These are phyloP conservation scores for Fusarium keratoplasticum DNA, from an alignment of 2,329 filamentous ascomycete species.

Conservation along the genomic window DNA sequence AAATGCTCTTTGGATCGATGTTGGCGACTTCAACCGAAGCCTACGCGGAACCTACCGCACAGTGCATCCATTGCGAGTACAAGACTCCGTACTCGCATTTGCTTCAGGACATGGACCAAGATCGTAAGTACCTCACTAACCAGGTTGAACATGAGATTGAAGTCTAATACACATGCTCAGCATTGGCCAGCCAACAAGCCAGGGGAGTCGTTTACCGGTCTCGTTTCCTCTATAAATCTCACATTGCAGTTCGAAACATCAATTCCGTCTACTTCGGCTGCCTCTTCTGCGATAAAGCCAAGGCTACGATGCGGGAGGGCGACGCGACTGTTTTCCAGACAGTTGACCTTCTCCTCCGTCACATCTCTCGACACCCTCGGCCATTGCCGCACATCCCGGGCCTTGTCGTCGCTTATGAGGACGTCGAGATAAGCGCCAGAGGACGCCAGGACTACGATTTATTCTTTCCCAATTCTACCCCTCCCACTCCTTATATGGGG, in stretches of 20 bases:
- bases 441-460: slow-evolving; percentile 51
- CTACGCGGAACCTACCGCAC: slow-evolving; percentile 34
- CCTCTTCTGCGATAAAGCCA: slow-evolving; percentile 41
- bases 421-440: slow-evolving; percentile 6
- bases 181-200: slow-evolving; percentile 49
- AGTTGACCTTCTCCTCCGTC: slow-evolving; percentile 52
- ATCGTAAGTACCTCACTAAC: slow-evolving; percentile 36
- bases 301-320: slow-evolving; percentile 51
- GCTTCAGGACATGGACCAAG: slow-evolving; percentile 45
- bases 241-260: slow-evolving; percentile 48
- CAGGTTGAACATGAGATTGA: neutral
- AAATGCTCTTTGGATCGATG: slow-evolving; percentile 15
- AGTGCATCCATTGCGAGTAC: slow-evolving; percentile 44
- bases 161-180: slow-evolving; percentile 33
- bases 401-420: slow-evolving; percentile 52
- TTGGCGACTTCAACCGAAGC: slow-evolving; percentile 23
- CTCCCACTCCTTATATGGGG: slow-evolving; percentile 33
- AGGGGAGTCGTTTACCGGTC: slow-evolving; percentile 53
- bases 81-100: slow-evolving; percentile 46
- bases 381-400: slow-evolving; percentile 53
- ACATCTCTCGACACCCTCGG: slow-evolving; percentile 54
- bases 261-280: slow-evolving; percentile 53
- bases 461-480: slow-evolving; percentile 48
- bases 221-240: slow-evolving; percentile 57
- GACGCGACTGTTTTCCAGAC: slow-evolving; percentile 57